Base-by-base conservation (phyloP, 2,329 filamentous ascomycete species). In the Botrytis cinerea region DNA sequence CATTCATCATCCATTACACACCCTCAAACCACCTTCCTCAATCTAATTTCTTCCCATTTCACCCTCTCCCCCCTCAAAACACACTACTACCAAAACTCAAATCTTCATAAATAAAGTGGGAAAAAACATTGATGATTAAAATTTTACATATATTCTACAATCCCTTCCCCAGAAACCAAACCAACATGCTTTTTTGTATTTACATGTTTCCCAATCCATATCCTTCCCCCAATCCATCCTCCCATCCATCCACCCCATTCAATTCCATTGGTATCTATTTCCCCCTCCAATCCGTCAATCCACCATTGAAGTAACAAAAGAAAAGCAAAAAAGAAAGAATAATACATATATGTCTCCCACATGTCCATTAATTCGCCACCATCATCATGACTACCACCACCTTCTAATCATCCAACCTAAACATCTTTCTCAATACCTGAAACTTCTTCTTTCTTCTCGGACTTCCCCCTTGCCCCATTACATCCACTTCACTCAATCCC, bases 361-460 rank as follows among this genome's bases (percentile, higher is more conserved):
- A 28, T 35, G 10, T 2, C 22, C 22, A 66, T 28, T 32, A 51
- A 61, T 40, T 38, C 25, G 38, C 43, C 63, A 16, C 18, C 18
- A 25, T 5, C 10, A 45, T 16, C n/a, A 32, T 22, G 25, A 20
- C 35, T 38, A 38, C 28, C n/a, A 32, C 25, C 38, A 20, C 40
- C 54, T 4, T n/a, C 73, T 81, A 89, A 78, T 88, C 86, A 79
- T 88, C 82, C 68, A 90, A 80, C 67, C 86, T 84, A 82, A 93
- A 92, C 81, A 91, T 91, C 80, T 85, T 88, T 80, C 91, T 88
- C 80, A 93, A 81, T 72, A 85, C 83, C 60, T 86, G 86, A 81
- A 93, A 93, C 82, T 91, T 92, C 86, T 93, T 93, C 83, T 87
- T 89, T 83, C 87, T 88, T 71, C 73, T 77, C 57, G 57, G 61